Percentiles rank a stretch among this genome's conserved stretches.
Conservation (phyloP, 768 basidiomycete genomes). For the Boletus pseudopeckii region DNA sequence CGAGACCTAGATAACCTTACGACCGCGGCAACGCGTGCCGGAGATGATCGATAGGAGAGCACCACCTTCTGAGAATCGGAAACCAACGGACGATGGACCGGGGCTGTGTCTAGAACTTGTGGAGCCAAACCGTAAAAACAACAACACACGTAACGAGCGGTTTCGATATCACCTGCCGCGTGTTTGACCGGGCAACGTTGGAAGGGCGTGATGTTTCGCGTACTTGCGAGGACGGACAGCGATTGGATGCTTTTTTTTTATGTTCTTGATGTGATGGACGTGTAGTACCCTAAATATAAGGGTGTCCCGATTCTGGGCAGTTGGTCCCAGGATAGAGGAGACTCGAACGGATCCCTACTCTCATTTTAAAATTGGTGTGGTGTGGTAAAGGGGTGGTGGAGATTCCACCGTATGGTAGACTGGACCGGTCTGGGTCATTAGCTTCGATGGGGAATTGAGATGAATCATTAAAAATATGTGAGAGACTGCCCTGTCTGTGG, state of each 20-base stretch:
- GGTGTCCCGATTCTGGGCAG: background rate
- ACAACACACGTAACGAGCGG: background rate
- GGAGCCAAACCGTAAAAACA: background rate
- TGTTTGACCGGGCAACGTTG: background rate
- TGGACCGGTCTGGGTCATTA: background rate
- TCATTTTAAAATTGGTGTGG: background rate
- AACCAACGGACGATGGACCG: background rate
- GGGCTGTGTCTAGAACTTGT: background rate
- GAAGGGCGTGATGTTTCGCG: background rate
- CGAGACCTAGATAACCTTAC: conserved; percentile 3
- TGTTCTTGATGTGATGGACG: background rate
- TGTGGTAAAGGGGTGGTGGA: background rate
- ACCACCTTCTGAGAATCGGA: background rate
- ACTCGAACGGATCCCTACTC: background rate
- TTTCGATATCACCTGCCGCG: background rate
- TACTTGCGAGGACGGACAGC: background rate
- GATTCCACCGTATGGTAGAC: background rate
- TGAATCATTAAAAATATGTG: background rate
- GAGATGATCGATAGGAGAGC: background rate
- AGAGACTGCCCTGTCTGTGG: background rate
- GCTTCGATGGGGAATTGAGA: background rate
- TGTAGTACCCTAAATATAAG: background rate
- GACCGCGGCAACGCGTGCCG: background rate
- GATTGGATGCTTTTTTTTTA: background rate
- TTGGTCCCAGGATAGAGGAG: background rate